Percentiles rank a stretch among this genome's conserved stretches.
Evolutionary conservation across 352 stramenopile genomes (phyloP).

Genomic region (Ophiocytium majus): DNA sequence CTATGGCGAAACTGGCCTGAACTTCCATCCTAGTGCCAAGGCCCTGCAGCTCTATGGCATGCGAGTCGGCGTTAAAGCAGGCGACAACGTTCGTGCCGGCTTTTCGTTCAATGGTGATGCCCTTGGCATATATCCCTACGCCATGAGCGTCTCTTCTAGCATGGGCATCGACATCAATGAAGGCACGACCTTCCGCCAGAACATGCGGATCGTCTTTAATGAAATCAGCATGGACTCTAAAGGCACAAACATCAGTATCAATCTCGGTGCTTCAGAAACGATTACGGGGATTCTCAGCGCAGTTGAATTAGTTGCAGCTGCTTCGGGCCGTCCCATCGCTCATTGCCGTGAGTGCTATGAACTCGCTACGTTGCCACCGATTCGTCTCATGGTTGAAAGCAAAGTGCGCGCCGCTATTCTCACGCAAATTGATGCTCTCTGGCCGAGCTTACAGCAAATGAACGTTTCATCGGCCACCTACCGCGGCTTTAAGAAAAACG

Average conservation of each 20-base stretch:
- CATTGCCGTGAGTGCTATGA: too few relatives aligned
- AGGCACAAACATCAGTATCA: background rate
- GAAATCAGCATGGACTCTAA: background rate
- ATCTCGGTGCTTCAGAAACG: background rate
- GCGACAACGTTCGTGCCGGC: background rate
- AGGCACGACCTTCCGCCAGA: background rate
- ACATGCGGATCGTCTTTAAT: background rate
- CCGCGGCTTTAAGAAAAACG: too few relatives aligned
- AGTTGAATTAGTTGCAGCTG: too few relatives aligned
- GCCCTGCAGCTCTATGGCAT: background rate
- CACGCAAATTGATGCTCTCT: too few relatives aligned
- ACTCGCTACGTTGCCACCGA: too few relatives aligned
- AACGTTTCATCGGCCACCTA: too few relatives aligned
- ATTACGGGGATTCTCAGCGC: too few relatives aligned
- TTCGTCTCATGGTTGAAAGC: too few relatives aligned
- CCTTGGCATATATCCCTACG: background rate
- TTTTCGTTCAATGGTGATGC: background rate
- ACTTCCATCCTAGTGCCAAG: background rate
- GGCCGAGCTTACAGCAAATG: too few relatives aligned
- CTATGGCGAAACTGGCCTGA: background rate
- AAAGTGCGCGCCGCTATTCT: too few relatives aligned
- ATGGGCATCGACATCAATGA: slow-evolving; percentile 10
- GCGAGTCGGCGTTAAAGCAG: background rate
- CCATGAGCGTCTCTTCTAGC: background rate
- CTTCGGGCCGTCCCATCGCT: too few relatives aligned